These are phyloP conservation scores for Rhizopogon vulgaris DNA, from an alignment of 768 basidiomycete genomes.

Conservation along the genomic window DNA sequence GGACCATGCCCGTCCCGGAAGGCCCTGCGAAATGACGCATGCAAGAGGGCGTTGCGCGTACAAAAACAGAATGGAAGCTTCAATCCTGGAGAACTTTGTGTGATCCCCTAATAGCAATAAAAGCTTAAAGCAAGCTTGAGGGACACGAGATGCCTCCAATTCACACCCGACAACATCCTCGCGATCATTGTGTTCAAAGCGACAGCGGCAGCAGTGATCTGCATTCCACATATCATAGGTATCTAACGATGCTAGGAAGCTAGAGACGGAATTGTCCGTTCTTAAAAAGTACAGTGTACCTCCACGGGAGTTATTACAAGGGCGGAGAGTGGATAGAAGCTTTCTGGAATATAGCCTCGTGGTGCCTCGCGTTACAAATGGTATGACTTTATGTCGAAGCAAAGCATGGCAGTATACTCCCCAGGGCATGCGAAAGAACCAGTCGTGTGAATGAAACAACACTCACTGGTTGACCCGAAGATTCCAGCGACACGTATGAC, in stretches of 20 bases:
- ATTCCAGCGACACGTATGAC: neutral
- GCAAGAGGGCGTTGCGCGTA: neutral
- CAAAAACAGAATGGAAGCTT: neutral
- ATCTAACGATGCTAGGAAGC: neutral
- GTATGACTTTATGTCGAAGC: slow-evolving; percentile 7
- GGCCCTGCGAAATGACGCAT: neutral
- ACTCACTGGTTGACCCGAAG: neutral
- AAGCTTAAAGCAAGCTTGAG: neutral
- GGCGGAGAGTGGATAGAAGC: neutral
- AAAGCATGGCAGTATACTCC: neutral
- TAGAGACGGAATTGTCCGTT: neutral
- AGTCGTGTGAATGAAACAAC: neutral
- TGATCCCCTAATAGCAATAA: neutral
- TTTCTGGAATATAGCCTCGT: neutral
- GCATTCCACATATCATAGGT: neutral
- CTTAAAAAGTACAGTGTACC: neutral
- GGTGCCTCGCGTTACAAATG: neutral
- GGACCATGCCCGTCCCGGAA: neutral
- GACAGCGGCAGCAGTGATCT: neutral
- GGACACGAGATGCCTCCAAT: neutral
- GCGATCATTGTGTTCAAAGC: too few relatives aligned
- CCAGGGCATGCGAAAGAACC: neutral
- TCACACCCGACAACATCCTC: neutral
- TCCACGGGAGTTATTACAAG: neutral
- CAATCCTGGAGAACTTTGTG: neutral